Conservation (phyloP, 495 filamentous ascomycete genomes). For the Daldinia loculata region DNA sequence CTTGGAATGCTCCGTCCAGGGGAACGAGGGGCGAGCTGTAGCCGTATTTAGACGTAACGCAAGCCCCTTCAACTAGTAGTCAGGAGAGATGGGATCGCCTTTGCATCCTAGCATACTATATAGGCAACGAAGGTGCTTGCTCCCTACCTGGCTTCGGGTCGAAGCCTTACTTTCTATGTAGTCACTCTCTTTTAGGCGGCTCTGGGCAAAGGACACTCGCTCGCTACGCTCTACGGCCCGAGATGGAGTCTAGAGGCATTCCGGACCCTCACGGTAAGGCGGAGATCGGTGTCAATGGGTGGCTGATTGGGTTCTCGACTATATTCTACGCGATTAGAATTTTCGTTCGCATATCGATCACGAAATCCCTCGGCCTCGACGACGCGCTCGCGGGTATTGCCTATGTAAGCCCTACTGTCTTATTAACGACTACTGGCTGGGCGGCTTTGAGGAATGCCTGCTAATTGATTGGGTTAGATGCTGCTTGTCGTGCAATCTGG, state of each 20-base stretch:
- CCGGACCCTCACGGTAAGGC: conserved; percentile 30
- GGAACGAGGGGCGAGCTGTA: neutral
- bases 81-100: neutral
- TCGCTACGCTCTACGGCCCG: neutral
- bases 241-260: conserved; percentile 27
- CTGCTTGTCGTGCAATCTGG: conserved; percentile 5
- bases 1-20: neutral
- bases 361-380: conserved; percentile 46
- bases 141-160: neutral
- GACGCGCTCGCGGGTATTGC: conserved; percentile 41
- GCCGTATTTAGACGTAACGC: neutral
- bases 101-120: neutral
- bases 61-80: neutral
- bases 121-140: neutral
- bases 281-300: conserved; percentile 35
- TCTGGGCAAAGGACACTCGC: neutral
- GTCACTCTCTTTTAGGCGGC: neutral
- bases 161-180: neutral
- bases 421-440: too few species aligned
- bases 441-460: neutral
- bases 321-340: conserved; percentile 40
- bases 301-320: conserved; percentile 42
- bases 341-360: conserved; percentile 41
- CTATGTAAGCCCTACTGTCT: conserved; percentile 30
- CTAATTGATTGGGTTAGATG: conserved; percentile 6